Conservation (phyloP, 345 rosid genomes). For the Theobroma cacao region DNA sequence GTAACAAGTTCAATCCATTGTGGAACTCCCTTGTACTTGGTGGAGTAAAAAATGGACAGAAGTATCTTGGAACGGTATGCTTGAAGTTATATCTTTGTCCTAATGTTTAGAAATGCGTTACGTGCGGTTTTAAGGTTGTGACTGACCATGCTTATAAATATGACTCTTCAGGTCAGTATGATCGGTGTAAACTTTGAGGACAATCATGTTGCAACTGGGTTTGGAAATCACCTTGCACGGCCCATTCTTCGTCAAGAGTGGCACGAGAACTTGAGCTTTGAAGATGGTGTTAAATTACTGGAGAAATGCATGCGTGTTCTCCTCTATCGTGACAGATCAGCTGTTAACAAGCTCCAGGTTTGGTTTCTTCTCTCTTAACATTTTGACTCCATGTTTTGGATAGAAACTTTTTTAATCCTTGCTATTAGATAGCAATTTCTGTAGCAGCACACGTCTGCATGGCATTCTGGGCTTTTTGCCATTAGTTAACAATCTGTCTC, state of each 20-base stretch:
- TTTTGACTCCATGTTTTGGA: not conserved
- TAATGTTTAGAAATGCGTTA: not conserved
- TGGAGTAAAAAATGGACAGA: constrained; percentile 90
- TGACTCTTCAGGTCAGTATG: constrained; percentile 67
- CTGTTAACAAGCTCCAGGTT: constrained; percentile 97
- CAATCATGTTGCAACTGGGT: constrained; percentile 91
- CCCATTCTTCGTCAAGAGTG: constrained; percentile 96
- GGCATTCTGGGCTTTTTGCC: not conserved
- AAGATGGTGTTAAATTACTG: constrained; percentile 86
- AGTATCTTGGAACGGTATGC: constrained; percentile 88
- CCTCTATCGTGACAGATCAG: constrained; percentile 95
- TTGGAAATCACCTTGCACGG: constrained; percentile 94
- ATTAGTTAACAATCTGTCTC: not conserved
- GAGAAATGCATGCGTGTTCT: constrained; percentile 99
- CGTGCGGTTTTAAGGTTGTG: constrained; percentile 4
- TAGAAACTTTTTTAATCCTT: not conserved
- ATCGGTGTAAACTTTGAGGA: constrained; percentile 95
- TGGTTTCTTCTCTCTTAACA: constrained; percentile 1
- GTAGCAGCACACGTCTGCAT: not conserved
- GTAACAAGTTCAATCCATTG: constrained; percentile 91
- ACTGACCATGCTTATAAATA: constrained; percentile 12
- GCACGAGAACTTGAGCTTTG: constrained; percentile 82
- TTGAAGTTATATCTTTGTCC: constrained; percentile 1
- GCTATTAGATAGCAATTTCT: not conserved
- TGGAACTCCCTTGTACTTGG: constrained; percentile 99